Evolutionary conservation across 1,284 basidiomycete species (phyloP), one percentile per base, ranked within the genome.

Genomic region (Apiotrichum laibachii): DNA sequence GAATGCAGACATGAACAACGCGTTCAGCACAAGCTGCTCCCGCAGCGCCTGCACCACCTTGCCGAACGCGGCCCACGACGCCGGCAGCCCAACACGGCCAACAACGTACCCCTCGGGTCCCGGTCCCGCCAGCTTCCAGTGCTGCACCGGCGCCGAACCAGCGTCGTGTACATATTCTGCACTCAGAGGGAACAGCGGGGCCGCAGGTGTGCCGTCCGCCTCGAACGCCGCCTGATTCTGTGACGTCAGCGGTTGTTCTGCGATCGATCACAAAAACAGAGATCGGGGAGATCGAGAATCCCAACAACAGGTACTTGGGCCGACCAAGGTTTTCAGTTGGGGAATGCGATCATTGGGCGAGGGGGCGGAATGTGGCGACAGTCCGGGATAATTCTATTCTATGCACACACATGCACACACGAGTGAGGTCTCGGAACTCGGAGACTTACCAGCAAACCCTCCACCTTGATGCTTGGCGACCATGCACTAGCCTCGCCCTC

Each of bases 81-180:
- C 18, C 1, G 70, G 62, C 10, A 71, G 26, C 1, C 65, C 72
- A 9, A 72, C 50, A 11, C 72, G 61, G 9, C 70, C 70, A 3
- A 77, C 56, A 2, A 77, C 61, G 47, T 65, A 73, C 13, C 69
- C 75, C 10, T 66, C 67, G 1, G 72, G 71, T 2, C 75, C 72
- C 7, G 72, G 69, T 13, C 60, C 59, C 3, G 63, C 65, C 37
- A 73, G 68, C 4, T 66, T 66, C 73, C 72, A 75, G 35, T 67
- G 63, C 62, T 77, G 75, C 9, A 62, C 65, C 12, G 26, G 40
- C 19, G 44, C 0, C 3, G 51, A 33, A 40, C 43, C 26, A 31
- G 26, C 26, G 26, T 31, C 22, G 52, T 71, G 68, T 5, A 67
- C 62, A 43, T 72, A 75, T 31, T 61, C 60, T 6, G 62, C 46